These are phyloP conservation scores for Viola pubescens DNA, from an alignment of 441 rosid genomes.

Conservation along the genomic window DNA sequence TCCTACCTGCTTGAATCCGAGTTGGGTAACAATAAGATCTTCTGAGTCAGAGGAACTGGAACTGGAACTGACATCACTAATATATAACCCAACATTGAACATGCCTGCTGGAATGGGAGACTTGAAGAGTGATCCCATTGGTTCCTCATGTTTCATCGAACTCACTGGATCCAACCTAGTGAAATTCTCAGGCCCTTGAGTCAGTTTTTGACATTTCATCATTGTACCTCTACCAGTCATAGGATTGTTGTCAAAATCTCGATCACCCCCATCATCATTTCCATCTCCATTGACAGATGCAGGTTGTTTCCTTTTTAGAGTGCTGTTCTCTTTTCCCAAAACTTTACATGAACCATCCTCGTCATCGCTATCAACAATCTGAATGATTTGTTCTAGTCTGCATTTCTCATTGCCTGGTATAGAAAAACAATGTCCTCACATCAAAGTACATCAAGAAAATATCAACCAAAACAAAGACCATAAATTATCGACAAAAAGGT, in stretches of 20 bases:
- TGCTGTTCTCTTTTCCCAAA: slow-evolving; percentile 2
- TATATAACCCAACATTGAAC: neutral
- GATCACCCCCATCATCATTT: slow-evolving; percentile 4
- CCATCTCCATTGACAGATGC: slow-evolving; percentile 1
- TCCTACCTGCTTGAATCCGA: slow-evolving; percentile 19
- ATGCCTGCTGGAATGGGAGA: neutral
- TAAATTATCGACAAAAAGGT: no score
- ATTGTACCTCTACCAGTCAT: slow-evolving; percentile 2
- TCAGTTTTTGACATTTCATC: slow-evolving; percentile 14
- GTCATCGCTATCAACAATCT: slow-evolving; percentile 32
- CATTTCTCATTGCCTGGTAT: no score
- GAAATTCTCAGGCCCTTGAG: slow-evolving; percentile 10
- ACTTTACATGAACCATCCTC: slow-evolving; percentile 14
- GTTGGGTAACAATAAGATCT: no score
- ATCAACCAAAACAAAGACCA: no score
- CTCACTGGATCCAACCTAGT: neutral
- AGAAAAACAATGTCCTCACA: no score
- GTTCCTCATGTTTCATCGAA: slow-evolving; percentile 12
- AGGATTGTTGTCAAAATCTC: slow-evolving; percentile 1
- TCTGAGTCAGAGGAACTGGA: slow-evolving; percentile 24
- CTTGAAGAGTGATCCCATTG: neutral
- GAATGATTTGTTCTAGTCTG: slow-evolving; percentile 7
- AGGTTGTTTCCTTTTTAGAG: slow-evolving; percentile 29
- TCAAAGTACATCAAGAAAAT: no score
- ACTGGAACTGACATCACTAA: slow-evolving; percentile 14